Percentiles rank a stretch among this genome's conserved stretches.
Conservation (phyloP, 2,329 filamentous ascomycete species). For the Neonectria ditissima region DNA sequence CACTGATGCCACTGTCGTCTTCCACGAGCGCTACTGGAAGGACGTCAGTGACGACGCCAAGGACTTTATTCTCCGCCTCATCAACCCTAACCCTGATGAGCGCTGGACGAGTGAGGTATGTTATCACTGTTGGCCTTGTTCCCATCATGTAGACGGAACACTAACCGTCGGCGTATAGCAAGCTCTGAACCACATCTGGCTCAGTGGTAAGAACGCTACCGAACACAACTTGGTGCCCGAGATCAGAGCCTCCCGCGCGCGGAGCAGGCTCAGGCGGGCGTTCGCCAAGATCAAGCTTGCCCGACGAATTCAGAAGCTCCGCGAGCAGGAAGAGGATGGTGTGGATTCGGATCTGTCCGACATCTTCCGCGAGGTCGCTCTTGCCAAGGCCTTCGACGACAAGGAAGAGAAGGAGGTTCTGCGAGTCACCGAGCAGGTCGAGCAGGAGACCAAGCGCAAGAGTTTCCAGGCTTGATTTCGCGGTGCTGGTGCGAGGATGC, state of each 20-base stretch:
- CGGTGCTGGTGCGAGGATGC: constrained; percentile 1
- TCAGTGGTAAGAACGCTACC: constrained; percentile 89
- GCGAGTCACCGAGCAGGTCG: constrained; percentile 71
- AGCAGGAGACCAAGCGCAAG: constrained; percentile 60
- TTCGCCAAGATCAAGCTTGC: constrained; percentile 97
- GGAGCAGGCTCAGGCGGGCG: constrained; percentile 89
- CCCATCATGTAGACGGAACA: constrained; percentile 9
- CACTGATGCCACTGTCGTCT: constrained; percentile 83
- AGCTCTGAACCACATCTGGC: constrained; percentile 86
- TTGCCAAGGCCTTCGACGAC: constrained; percentile 87
- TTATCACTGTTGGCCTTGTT: constrained; percentile 7
- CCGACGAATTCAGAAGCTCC: constrained; percentile 94
- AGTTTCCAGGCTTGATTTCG: constrained; percentile 40
- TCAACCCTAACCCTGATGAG: constrained; percentile 81
- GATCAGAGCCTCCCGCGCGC: constrained; percentile 92
- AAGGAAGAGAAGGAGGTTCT: constrained; percentile 83
- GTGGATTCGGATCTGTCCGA: constrained; percentile 73
- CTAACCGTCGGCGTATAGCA: constrained; percentile 60
- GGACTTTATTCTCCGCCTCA: constrained; percentile 86
- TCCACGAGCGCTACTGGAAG: constrained; percentile 98
- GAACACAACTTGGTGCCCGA: constrained; percentile 98
- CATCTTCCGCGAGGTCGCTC: constrained; percentile 90
- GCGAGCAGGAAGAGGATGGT: constrained; percentile 87
- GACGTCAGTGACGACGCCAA: constrained; percentile 97
- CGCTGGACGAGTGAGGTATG: constrained; percentile 81